phyloP scores from a whole-genome alignment of 2,329 filamentous ascomycete genomes.

The Epichloe baconii region DNA sequence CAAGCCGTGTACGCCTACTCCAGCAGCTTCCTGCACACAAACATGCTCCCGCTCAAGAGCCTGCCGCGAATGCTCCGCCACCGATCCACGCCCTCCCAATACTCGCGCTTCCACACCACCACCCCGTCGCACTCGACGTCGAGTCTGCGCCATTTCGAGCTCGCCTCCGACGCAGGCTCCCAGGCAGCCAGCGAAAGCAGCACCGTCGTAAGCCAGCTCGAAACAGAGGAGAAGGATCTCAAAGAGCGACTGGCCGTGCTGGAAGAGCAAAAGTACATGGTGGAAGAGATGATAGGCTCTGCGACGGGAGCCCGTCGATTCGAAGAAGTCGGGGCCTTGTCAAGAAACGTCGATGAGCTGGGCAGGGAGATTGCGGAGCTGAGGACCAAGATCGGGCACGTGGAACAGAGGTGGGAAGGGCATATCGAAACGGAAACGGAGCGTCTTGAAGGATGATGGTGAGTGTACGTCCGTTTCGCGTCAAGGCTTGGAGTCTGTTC shows the following conservation, averaged over 20 bases:
- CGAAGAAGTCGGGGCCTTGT: slow-evolving; percentile 72
- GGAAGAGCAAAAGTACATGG: slow-evolving; percentile 84
- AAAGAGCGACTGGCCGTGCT: slow-evolving; percentile 70
- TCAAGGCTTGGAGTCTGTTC: too few relatives aligned
- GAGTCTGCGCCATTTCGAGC: slow-evolving; percentile 33
- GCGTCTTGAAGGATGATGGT: background rate
- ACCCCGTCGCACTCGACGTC: slow-evolving; percentile 23
- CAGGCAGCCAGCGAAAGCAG: slow-evolving; percentile 35
- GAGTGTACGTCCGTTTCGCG: too few relatives aligned
- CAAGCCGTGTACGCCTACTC: slow-evolving; percentile 73
- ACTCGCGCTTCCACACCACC: slow-evolving; percentile 19
- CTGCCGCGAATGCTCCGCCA: slow-evolving; percentile 51
- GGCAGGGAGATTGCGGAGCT: slow-evolving; percentile 62
- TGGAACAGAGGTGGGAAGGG: slow-evolving; percentile 48
- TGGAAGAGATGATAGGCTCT: slow-evolving; percentile 69
- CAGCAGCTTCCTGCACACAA: slow-evolving; percentile 70
- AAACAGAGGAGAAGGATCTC: slow-evolving; percentile 72
- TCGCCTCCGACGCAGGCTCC: slow-evolving; percentile 32
- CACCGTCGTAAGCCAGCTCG: slow-evolving; percentile 46
- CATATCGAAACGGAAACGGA: slow-evolving; percentile 28
- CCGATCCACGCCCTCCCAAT: slow-evolving; percentile 19
- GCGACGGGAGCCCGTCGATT: slow-evolving; percentile 67
- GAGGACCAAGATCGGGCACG: slow-evolving; percentile 48
- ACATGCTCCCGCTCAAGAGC: slow-evolving; percentile 79
- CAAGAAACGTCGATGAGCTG: slow-evolving; percentile 70